A percentile compares a stretch with the other conserved stretches of the same genome.
phyloP scores from a whole-genome alignment of 169 alveolate genomes.

The Plasmodium chabaudi region DNA sequence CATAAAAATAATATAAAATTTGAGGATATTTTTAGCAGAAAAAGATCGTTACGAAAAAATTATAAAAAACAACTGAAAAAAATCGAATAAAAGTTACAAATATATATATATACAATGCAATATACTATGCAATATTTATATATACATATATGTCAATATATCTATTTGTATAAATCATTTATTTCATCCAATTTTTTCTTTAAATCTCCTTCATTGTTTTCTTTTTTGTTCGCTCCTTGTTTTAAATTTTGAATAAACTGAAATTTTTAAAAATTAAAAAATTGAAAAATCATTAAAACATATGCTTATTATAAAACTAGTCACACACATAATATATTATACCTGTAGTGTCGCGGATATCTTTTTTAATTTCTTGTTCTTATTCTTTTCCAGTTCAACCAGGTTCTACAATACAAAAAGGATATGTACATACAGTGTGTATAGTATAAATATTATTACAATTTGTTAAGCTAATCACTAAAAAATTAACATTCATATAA shows the following conservation, averaged over 20 bases:
- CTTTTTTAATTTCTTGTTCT: slow-evolving; percentile 45
- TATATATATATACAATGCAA: background rate
- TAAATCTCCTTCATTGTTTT: slow-evolving; percentile 52
- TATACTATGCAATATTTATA: no score
- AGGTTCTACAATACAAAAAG: slow-evolving; percentile 10
- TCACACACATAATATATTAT: background rate
- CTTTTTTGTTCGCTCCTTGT: slow-evolving; percentile 37
- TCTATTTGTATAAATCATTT: slow-evolving; percentile 42
- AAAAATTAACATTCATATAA: background rate
- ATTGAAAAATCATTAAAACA: background rate
- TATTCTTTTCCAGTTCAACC: slow-evolving; percentile 43
- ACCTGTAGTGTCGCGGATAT: slow-evolving; percentile 68
- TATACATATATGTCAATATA: background rate
- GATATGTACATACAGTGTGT: background rate
- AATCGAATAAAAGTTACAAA: slow-evolving; percentile 6
- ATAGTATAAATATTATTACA: background rate
- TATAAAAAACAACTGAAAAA: slow-evolving; percentile 48
- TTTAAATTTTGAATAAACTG: slow-evolving; percentile 70
- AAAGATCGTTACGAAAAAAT: slow-evolving; percentile 72
- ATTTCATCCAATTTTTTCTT: slow-evolving; percentile 60
- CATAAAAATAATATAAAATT: slow-evolving; percentile 66
- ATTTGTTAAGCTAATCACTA: background rate
- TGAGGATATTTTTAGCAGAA: slow-evolving; percentile 68
- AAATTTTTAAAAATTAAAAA: slow-evolving; percentile 4
- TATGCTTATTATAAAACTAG: background rate